Evolutionary conservation across 1,284 basidiomycete genomes (phyloP).

Genomic region (Takashimella tepidaria): DNA sequence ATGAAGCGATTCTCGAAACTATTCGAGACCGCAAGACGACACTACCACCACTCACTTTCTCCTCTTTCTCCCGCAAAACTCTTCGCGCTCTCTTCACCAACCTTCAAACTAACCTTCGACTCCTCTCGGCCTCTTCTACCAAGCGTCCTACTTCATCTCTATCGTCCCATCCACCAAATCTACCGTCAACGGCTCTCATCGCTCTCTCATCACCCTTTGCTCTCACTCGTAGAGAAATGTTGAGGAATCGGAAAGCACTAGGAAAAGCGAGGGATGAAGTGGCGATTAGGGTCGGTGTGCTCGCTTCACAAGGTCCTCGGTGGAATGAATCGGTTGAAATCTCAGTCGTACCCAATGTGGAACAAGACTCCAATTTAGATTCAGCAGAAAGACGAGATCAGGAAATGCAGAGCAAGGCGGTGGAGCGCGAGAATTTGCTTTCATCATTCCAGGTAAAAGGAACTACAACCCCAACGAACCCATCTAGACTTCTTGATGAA

Average conservation of each 20-base stretch:
- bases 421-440: too few species aligned
- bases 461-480: not conserved
- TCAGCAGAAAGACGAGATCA: not conserved
- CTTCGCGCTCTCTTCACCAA: constrained; percentile 13
- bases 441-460: too few species aligned
- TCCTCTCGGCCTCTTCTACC: too few species aligned
- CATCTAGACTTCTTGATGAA: constrained; percentile 27
- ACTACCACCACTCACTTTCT: constrained; percentile 7
- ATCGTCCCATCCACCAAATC: too few species aligned
- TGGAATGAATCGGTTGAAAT: constrained; percentile 19
- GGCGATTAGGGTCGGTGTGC: constrained; percentile 33
- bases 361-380: too few species aligned
- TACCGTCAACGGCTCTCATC: constrained; percentile 23
- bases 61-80: constrained; percentile 17
- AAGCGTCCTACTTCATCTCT: too few species aligned
- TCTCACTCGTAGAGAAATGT: constrained; percentile 43
- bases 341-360: not conserved
- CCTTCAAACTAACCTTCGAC: too few species aligned
- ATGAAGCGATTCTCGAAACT: constrained; percentile 19
- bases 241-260: constrained; percentile 30
- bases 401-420: too few species aligned
- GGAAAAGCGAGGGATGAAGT: constrained; percentile 27
- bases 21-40: not conserved
- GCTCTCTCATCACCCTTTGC: constrained; percentile 37
- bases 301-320: constrained; percentile 39